A percentile compares a stretch with the other conserved stretches of the same genome.
phyloP scores from a whole-genome alignment of 2,329 filamentous ascomycete genomes.

The Claviceps sp. region DNA sequence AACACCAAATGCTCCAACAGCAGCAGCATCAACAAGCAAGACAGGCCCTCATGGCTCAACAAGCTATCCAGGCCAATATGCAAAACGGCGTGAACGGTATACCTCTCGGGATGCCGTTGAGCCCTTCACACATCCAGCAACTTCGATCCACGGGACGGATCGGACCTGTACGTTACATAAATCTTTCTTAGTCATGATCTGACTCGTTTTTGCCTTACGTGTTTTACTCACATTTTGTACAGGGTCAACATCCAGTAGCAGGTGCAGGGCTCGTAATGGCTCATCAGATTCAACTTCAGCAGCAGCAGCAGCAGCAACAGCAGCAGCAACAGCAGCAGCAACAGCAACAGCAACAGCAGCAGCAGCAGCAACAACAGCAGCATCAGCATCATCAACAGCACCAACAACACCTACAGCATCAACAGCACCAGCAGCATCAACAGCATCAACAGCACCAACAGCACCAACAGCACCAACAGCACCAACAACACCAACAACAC shows the following conservation, averaged over 20 bases:
- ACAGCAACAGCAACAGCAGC: constrained; percentile 15
- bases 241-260: constrained; percentile 18
- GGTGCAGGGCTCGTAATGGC: constrained; percentile 26
- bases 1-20: constrained; percentile 45
- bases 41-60: constrained; percentile 41
- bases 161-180: constrained; percentile 24
- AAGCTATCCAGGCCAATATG: constrained; percentile 40
- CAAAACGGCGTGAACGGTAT: constrained; percentile 28
- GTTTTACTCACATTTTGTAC: background rate
- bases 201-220: background rate
- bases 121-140: constrained; percentile 36
- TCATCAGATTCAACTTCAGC: constrained; percentile 35
- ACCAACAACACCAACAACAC: constrained; percentile 29
- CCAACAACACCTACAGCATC: constrained; percentile 17
- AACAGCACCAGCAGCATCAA: constrained; percentile 28
- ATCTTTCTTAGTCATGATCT: background rate
- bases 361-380: constrained; percentile 17
- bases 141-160: constrained; percentile 29
- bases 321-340: constrained; percentile 18
- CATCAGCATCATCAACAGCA: constrained; percentile 27
- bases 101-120: constrained; percentile 40
- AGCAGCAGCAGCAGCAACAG: constrained; percentile 11
- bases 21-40: constrained; percentile 40
- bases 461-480: constrained; percentile 28
- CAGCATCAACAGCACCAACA: constrained; percentile 22